Base-by-base conservation (phyloP, 2,329 filamentous ascomycete genomes). In the Nannizziopsis arthrosporioides region DNA sequence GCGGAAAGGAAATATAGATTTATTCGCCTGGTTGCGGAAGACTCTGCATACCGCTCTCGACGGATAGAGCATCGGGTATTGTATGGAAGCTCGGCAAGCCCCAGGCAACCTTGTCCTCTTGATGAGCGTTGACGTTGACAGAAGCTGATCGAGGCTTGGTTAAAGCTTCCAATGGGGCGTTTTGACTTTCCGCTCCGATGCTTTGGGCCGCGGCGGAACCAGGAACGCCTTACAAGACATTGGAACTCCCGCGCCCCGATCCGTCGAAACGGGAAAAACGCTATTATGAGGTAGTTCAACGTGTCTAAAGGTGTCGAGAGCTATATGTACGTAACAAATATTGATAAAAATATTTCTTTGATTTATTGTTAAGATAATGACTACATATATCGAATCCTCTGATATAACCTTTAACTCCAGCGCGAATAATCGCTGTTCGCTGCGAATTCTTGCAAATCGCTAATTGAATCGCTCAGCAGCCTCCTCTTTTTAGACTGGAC, bases 41-140 rank as follows among this genome's bases (percentile, higher is more conserved):
- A 42, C 40, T 19, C 44, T 48, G 38, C 45, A 35, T 47, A 22
- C 19, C 10, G 34, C 27, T 30, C 40, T 34, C 14, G 18, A 48
- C 17, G 18, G 36, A 18, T 19, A 44, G 14, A 48, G 46, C 46
- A 48, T 48, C 39, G 40, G 37, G 22, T 18, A 14, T 31, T 30
- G 11, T 2, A 42, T 7, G 44, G 9, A 34, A 39, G 42, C 5
- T 36, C 15, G 35, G 9, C 6, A 36, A 12, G 34, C 18, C 31
- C 5, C 8, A 7, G 3, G 17, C 38, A 15, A 18, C 12, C 37
- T 19, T 14, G 14, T 19, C 12, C 10, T 19, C 9, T 40, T 11
- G 14, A 1, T 19, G 14, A 18, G 14, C 6, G 15, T 5, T 15
- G 17, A 40, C 11, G 17, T 40, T 5, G 15, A 40, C 12, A n/a